Conservation (phyloP, 768 basidiomycete species). For the Leccinellum albellum region DNA sequence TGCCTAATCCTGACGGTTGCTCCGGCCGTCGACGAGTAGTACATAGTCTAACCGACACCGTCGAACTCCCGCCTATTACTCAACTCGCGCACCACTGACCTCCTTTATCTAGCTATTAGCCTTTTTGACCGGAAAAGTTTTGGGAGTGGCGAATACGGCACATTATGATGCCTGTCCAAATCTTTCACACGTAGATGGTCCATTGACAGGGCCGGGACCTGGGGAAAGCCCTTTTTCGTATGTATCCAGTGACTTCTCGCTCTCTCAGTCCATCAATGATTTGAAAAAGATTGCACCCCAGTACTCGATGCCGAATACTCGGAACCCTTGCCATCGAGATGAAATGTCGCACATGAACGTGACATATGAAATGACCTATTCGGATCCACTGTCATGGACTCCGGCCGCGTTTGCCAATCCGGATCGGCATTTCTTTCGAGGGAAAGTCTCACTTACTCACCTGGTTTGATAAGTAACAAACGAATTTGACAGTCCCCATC, state of each 20-base stretch:
- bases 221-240: background rate
- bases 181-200: background rate
- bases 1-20: conserved; percentile 1
- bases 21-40: background rate
- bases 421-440: background rate
- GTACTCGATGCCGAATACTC: background rate
- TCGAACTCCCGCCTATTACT: background rate
- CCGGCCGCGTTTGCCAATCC: conserved; percentile 5
- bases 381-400: conserved; percentile 16
- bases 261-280: background rate
- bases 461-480: background rate
- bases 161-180: background rate
- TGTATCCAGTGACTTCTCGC: background rate
- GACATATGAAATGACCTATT: conserved; percentile 19
- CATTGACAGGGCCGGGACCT: background rate
- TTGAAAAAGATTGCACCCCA: background rate
- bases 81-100: background rate
- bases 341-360: conserved; percentile 11
- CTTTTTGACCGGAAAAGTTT: background rate
- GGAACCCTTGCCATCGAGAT: conserved; percentile 4
- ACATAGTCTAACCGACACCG: background rate
- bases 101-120: background rate
- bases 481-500: conserved; percentile 1
- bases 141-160: background rate
- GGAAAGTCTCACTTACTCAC: background rate